Evolutionary conservation across 2,329 filamentous ascomycete species (phyloP).

Genomic region (Elsinoe australis): DNA sequence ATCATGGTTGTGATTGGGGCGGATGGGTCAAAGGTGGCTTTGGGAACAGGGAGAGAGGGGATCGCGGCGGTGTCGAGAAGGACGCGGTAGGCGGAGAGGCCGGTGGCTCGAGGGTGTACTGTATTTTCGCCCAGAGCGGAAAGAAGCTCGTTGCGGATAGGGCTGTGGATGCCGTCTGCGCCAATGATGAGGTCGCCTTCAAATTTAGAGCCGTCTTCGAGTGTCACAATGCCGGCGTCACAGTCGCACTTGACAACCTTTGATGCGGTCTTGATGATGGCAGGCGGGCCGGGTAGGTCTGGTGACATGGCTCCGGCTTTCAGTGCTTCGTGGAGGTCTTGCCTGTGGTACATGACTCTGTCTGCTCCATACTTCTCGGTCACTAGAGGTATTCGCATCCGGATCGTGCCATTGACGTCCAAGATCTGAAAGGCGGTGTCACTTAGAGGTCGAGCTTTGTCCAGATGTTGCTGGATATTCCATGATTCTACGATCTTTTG

Average conservation of each 20-base stretch:
- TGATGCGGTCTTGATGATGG: constrained; percentile 25
- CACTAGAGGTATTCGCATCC: constrained; percentile 30
- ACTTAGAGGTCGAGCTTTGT: constrained; percentile 28
- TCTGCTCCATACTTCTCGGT: constrained; percentile 33
- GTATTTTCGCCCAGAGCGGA: constrained; percentile 12
- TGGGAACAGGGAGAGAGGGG: constrained; percentile 17
- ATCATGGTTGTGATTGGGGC: constrained; percentile 41
- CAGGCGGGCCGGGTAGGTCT: constrained; percentile 25
- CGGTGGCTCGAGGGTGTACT: constrained; percentile 29
- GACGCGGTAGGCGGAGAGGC: constrained; percentile 36
- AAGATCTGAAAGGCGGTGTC: constrained; percentile 35
- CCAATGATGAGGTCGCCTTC: constrained; percentile 28
- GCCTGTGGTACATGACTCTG: constrained; percentile 37
- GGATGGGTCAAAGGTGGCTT: constrained; percentile 30
- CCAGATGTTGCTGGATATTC: constrained; percentile 27
- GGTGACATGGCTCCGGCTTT: constrained; percentile 24
- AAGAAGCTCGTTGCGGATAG: constrained; percentile 24
- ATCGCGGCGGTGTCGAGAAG: constrained; percentile 27
- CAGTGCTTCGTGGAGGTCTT: constrained; percentile 35
- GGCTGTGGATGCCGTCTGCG: constrained; percentile 33
- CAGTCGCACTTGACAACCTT: constrained; percentile 25
- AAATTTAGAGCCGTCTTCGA: constrained; percentile 27
- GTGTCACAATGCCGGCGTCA: constrained; percentile 26
- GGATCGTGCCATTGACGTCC: constrained; percentile 28
- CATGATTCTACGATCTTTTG: constrained; percentile 32